Evolutionary conservation across 2,329 filamentous ascomycete genomes (phyloP).

Genomic region (Boeremia lycopersici): DNA sequence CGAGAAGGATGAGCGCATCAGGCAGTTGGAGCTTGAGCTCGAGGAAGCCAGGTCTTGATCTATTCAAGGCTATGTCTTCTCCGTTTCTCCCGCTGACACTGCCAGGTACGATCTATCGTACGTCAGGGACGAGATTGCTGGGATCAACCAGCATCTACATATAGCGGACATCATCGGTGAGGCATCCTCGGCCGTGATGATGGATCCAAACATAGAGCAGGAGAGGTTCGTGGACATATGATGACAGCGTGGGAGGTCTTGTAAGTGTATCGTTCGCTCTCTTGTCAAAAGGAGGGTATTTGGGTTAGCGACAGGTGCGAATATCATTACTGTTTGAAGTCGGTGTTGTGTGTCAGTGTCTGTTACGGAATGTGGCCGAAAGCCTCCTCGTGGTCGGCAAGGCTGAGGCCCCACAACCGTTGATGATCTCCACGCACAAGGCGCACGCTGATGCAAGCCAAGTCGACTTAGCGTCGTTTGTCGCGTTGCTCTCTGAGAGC

Average conservation of each 20-base stretch:
- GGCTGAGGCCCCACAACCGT: slow-evolving; percentile 15
- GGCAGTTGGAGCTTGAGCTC: slow-evolving; percentile 49
- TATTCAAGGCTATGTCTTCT: slow-evolving; percentile 5
- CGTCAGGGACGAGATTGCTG: slow-evolving; percentile 11
- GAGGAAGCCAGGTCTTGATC: slow-evolving; percentile 48
- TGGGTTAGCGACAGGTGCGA: slow-evolving; percentile 16
- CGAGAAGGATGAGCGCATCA: slow-evolving; percentile 50
- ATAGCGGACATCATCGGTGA: slow-evolving; percentile 7
- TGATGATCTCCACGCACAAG: slow-evolving; percentile 9
- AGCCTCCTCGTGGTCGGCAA: neutral
- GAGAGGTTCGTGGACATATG: slow-evolving; percentile 10
- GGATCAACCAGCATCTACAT: slow-evolving; percentile 11
- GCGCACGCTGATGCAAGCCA: slow-evolving; percentile 15
- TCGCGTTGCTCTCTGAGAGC: slow-evolving; percentile 11
- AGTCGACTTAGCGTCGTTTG: slow-evolving; percentile 10
- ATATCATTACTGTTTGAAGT: slow-evolving; percentile 8
- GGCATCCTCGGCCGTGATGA: slow-evolving; percentile 3
- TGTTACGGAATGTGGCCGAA: neutral
- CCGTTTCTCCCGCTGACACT: neutral
- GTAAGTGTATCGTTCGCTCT: slow-evolving; percentile 16
- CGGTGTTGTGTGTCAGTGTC: neutral
- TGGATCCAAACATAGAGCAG: slow-evolving; percentile 6
- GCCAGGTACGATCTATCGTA: neutral
- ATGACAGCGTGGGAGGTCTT: slow-evolving; percentile 15
- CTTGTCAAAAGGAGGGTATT: slow-evolving; percentile 20